These are phyloP conservation scores for Cochliopodium minus DNA, from an alignment of 208 protist genomes.

Conservation along the genomic window DNA sequence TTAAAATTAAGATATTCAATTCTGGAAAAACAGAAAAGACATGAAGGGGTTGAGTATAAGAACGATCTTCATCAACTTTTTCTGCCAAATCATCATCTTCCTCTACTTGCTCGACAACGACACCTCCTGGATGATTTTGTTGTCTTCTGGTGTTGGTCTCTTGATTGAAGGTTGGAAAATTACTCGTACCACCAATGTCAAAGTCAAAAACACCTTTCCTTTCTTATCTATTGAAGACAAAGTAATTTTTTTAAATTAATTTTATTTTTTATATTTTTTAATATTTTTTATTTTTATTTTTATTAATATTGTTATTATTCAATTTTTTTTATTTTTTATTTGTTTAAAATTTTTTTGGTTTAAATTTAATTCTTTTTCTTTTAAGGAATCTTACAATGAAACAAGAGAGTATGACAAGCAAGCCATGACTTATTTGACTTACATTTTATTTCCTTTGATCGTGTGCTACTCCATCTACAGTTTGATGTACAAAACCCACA, in stretches of 20 bases:
- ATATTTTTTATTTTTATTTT: no score
- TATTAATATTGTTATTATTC: no score
- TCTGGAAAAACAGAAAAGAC: slow-evolving; percentile 63
- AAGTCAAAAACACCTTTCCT: neutral
- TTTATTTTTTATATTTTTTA: neutral
- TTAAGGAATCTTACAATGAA: slow-evolving; percentile 32
- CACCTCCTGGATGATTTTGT: slow-evolving; percentile 68
- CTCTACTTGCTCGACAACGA: slow-evolving; percentile 91
- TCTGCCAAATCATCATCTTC: slow-evolving; percentile 82
- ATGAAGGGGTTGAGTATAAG: slow-evolving; percentile 83
- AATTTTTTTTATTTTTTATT: no score
- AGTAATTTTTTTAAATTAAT: no score
- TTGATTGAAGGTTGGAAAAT: slow-evolving; percentile 91
- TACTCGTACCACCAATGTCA: neutral
- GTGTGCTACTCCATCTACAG: slow-evolving; percentile 77
- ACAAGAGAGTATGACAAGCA: slow-evolving; percentile 63
- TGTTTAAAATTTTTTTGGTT: no score
- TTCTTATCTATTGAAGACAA: neutral
- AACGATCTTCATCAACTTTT: slow-evolving; percentile 71
- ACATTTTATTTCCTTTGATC: slow-evolving; percentile 66
- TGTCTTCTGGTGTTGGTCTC: slow-evolving; percentile 47
- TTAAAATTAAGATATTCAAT: slow-evolving; percentile 41
- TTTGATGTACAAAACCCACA: slow-evolving; percentile 71
- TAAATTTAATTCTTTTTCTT: no score
- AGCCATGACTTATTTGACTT: slow-evolving; percentile 78